Conservation (phyloP, 1,284 basidiomycete species). For the Cryptococcus maquisensis region DNA sequence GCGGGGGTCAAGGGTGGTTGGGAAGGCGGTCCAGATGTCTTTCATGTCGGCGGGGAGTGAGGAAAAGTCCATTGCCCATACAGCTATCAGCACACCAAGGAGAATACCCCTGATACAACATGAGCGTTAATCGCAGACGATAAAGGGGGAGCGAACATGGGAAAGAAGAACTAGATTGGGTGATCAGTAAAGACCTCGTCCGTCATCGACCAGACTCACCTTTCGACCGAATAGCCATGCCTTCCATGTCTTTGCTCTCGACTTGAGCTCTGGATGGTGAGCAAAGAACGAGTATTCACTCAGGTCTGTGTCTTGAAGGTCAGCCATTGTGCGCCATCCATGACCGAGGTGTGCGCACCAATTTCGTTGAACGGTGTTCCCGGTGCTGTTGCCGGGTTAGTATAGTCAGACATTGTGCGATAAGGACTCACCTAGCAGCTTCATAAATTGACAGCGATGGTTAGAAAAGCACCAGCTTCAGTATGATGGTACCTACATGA, state of each 20-base stretch:
- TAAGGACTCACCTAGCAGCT: constrained; percentile 23
- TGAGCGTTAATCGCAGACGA: not conserved
- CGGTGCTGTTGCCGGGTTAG: constrained; percentile 28
- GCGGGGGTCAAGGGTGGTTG: constrained; percentile 30
- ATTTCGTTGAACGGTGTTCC: constrained; percentile 48
- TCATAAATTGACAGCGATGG: not conserved
- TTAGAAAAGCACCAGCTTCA: not conserved
- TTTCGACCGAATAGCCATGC: constrained; percentile 27
- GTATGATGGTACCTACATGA: constrained; percentile 18
- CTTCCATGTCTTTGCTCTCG: constrained; percentile 14
- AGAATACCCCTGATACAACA: constrained; percentile 18
- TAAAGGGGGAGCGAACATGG: constrained; percentile 7
- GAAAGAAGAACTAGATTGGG: constrained; percentile 16
- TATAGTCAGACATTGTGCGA: not conserved
- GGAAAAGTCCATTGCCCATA: constrained; percentile 22
- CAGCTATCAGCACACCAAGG: constrained; percentile 16
- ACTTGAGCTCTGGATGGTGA: constrained; percentile 4
- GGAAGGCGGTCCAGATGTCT: constrained; percentile 35
- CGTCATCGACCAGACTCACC: constrained; percentile 5
- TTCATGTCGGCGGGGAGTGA: constrained; percentile 27
- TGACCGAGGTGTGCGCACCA: constrained; percentile 17
- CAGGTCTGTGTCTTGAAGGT: constrained; percentile 21
- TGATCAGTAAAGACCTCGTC: not conserved
- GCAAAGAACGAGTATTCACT: constrained; percentile 28
- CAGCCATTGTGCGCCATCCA: not conserved